These are phyloP conservation scores for Reutealis trisperma DNA, from an alignment of 345 rosid species.

Conservation along the genomic window DNA sequence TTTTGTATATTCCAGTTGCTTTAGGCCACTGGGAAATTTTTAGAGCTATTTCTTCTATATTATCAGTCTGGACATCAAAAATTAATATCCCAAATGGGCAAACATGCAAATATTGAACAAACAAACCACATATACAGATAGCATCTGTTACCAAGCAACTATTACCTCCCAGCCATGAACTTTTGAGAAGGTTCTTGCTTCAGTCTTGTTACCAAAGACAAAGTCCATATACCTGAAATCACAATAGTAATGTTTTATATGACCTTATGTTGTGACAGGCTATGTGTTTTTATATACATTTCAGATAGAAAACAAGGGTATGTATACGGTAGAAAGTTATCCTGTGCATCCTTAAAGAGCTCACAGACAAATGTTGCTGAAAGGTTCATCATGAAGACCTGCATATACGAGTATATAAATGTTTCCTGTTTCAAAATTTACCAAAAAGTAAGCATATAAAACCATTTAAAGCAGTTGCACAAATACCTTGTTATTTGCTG, in stretches of 20 bases:
- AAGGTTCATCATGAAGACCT: conserved; percentile 90
- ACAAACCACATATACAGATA: not conserved
- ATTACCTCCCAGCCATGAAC: conserved; percentile 97
- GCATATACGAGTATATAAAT: conserved; percentile 14
- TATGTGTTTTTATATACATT: not conserved
- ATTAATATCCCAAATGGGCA: too few relatives aligned
- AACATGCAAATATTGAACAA: not conserved
- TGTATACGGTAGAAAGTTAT: conserved; percentile 77
- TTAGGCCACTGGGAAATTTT: conserved; percentile 88
- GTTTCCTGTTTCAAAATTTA: too few relatives aligned
- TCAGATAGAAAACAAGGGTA: not conserved
- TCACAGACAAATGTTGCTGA: conserved; percentile 98
- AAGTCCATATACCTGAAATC: conserved; percentile 73
- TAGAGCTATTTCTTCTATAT: conserved; percentile 83
- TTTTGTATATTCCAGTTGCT: conserved; percentile 82
- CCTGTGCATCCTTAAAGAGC: conserved; percentile 88
- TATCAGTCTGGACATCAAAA: conserved; percentile 55
- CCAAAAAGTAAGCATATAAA: too few relatives aligned
- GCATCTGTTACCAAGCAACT: too few relatives aligned
- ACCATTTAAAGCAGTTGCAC: not conserved
- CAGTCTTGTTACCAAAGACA: conserved; percentile 93
- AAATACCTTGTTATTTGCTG: conserved; percentile 82
- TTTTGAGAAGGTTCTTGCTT: conserved; percentile 88
- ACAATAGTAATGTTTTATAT: not conserved
- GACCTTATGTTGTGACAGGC: too few relatives aligned